phyloP scores from a whole-genome alignment of 208 protist species.

The Wallacemonas sp. region DNA sequence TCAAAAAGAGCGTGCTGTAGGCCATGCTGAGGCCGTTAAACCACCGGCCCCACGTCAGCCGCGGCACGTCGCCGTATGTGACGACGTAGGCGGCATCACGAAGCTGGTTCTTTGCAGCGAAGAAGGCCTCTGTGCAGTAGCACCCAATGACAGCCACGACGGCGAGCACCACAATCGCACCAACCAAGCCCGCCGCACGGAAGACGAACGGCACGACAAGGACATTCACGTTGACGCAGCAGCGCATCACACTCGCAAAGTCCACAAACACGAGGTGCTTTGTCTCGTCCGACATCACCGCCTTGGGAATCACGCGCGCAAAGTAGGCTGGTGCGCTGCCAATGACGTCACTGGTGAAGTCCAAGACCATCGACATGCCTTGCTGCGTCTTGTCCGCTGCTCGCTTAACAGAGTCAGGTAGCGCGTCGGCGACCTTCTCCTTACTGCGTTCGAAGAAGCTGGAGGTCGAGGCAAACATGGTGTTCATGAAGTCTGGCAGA shows the following conservation, averaged over 20 bases:
- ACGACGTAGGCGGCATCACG: slow-evolving; percentile 25
- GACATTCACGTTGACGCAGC: slow-evolving; percentile 38
- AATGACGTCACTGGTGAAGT: slow-evolving; percentile 30
- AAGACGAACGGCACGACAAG: slow-evolving; percentile 42
- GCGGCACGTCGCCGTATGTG: slow-evolving; percentile 46
- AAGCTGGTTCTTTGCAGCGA: slow-evolving; percentile 36
- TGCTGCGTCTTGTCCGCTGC: slow-evolving; percentile 15
- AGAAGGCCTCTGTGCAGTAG: slow-evolving; percentile 41
- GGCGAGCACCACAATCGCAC: slow-evolving; percentile 25
- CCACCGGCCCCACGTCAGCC: slow-evolving; percentile 33
- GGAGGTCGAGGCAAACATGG: slow-evolving; percentile 27
- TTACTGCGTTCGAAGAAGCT: slow-evolving; percentile 19
- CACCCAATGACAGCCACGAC: slow-evolving; percentile 14
- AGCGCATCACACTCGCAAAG: slow-evolving; percentile 25
- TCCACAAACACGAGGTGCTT: slow-evolving; percentile 44
- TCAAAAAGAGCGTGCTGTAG: slow-evolving; percentile 26
- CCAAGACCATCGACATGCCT: slow-evolving; percentile 19
- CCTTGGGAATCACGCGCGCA: slow-evolving; percentile 23
- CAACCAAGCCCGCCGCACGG: slow-evolving; percentile 28
- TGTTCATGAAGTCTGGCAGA: slow-evolving; percentile 29
- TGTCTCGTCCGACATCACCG: slow-evolving; percentile 28
- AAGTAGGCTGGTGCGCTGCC: slow-evolving; percentile 22
- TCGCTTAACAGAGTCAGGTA: slow-evolving; percentile 23
- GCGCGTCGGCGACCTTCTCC: slow-evolving; percentile 20
- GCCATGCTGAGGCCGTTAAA: slow-evolving; percentile 22